phyloP scores from a whole-genome alignment of 2,329 filamentous ascomycete species.

The Penicillium glabrum region DNA sequence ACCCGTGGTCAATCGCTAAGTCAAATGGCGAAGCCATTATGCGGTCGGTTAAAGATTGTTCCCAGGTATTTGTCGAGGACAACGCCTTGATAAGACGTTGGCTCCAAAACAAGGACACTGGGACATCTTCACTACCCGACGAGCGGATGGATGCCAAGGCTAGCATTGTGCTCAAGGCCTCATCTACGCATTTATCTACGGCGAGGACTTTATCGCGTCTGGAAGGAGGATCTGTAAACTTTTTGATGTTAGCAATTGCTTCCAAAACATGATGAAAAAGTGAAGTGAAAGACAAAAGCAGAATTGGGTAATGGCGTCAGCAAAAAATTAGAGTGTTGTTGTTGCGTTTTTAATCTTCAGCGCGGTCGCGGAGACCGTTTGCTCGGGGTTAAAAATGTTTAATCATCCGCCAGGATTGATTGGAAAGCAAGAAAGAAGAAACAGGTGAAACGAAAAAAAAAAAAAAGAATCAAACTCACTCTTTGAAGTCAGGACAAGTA shows the following conservation, averaged over 20 bases:
- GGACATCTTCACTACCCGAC: not conserved
- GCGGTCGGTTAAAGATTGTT: not conserved
- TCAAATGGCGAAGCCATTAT: not conserved
- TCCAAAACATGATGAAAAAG: constrained; percentile 4
- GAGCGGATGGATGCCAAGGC: not conserved
- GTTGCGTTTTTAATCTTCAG: constrained; percentile 62
- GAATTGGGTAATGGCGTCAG: constrained; percentile 48
- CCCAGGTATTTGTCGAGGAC: not conserved
- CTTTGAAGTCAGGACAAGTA: constrained; percentile 23
- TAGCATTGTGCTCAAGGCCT: not conserved
- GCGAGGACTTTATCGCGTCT: not conserved
- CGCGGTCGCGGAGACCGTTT: constrained; percentile 35
- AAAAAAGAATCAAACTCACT: constrained; percentile 23
- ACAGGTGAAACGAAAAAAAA: not conserved
- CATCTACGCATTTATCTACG: not conserved
- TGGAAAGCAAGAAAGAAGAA: not conserved
- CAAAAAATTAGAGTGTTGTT: constrained; percentile 74
- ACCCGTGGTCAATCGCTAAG: not conserved
- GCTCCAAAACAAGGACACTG: not conserved
- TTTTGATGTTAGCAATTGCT: constrained; percentile 25
- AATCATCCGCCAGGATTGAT: constrained; percentile 53
- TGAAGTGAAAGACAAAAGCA: constrained; percentile 6
- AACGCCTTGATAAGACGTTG: not conserved
- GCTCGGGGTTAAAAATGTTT: constrained; percentile 67
- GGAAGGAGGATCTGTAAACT: constrained; percentile 11